Evolutionary conservation across 2,329 filamentous ascomycete genomes (phyloP), one percentile per base, ranked within the genome.

Genomic region (Botrytis fragariae): DNA sequence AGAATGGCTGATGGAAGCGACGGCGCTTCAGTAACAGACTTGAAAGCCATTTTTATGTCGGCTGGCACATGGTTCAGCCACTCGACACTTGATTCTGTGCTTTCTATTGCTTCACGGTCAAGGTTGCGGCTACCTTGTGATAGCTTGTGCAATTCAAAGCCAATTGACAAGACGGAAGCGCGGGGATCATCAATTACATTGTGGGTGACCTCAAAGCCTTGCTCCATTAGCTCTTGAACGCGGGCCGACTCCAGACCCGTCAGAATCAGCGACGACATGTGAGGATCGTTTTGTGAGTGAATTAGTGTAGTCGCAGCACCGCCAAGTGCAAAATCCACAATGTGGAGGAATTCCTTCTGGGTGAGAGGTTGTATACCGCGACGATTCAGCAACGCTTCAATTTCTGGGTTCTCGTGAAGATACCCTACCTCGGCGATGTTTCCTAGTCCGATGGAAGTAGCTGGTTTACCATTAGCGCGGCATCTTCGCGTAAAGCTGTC

Each of bases 341-440:
- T 44, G 44, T 74, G 67, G 25, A 75, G 59, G 22, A 74, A 69
- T 39, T 74, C 74, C 4, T 74, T 72, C 54, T 74, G 73, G 57
- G 79, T 79, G 44, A 84, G 75, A 0, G 80, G 77, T 48, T 82
- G 80, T 62, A 83, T 79, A 2, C 81, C 83, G 48, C 80, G 81
- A 22, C 82, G 80, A 9, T 77, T 74, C 4, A 84, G 78, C 14
- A 81, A 69, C 2, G 76, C 77, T 74, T 84, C 81, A 29, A 84
- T 79, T 3, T 82, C 80, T 0, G 79, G 79, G 59, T 82, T 80
- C 45, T 83, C 81, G 68, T 80, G 78, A 4, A 83, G 75, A 71
- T 81, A 81, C 1, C 81, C 80, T 1, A 81, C 79, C 12, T 82
- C 83, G 0, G 79, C 79, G 32, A 85, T 80, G 77, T 83, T 80